Conservation (phyloP, 2,329 filamentous ascomycete genomes). For the Pseudogymnoascus sp. region DNA sequence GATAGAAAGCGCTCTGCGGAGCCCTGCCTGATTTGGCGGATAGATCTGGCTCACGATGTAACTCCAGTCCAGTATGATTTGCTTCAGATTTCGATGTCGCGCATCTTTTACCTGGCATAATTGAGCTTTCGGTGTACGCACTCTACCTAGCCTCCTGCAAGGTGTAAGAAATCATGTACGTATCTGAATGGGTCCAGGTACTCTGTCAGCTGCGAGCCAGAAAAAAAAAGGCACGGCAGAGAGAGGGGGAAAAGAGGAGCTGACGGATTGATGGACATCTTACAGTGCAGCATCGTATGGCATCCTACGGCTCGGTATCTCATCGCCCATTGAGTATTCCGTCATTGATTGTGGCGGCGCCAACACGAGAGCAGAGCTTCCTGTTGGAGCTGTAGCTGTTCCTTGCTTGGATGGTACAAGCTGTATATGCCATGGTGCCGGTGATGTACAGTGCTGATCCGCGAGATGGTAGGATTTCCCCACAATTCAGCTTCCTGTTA, state of each 20-base stretch:
- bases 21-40: background rate
- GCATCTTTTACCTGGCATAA: background rate
- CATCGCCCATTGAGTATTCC: background rate
- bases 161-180: conserved; percentile 5
- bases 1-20: conserved; percentile 5
- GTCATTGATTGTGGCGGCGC: conserved; percentile 4
- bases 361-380: conserved; percentile 4
- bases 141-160: background rate
- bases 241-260: conserved; percentile 3
- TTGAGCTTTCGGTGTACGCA: conserved; percentile 3
- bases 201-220: background rate
- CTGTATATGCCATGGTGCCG: background rate
- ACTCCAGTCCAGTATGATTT: background rate
- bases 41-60: background rate
- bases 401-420: background rate
- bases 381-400: background rate
- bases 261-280: background rate
- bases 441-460: background rate
- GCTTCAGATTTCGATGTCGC: background rate
- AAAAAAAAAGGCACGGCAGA: background rate
- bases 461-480: background rate
- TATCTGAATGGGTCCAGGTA: background rate
- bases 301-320: background rate
- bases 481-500: conserved; percentile 3
- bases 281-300: background rate